A percentile compares a stretch with the other conserved stretches of the same genome.
Evolutionary conservation across 192 early-diverging fungal genomes (phyloP).

Genomic region (Chytriomyces sp.): DNA sequence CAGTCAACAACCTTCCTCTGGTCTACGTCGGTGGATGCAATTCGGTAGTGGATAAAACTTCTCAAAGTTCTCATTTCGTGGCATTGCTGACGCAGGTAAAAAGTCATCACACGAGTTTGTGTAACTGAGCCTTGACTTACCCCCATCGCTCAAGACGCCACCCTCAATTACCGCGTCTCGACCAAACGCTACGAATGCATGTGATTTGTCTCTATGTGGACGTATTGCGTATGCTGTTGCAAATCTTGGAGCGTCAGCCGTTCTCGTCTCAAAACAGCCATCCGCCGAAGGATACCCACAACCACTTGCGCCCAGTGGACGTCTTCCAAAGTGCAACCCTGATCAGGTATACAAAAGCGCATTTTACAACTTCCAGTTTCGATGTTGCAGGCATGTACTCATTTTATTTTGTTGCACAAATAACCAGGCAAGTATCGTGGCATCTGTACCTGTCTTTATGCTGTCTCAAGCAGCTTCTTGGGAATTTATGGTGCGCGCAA

Average conservation of each 20-base stretch:
- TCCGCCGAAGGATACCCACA: constrained; percentile 22
- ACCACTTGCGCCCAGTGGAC: constrained; percentile 13
- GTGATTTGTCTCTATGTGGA: neutral
- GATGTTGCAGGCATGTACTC: no score
- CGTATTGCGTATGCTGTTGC: constrained; percentile 17
- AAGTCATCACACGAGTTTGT: no score
- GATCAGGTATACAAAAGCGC: no score
- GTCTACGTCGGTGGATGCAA: constrained; percentile 6
- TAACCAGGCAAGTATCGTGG: neutral
- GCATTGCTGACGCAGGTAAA: neutral
- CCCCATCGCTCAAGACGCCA: neutral
- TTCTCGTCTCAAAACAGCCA: constrained; percentile 3
- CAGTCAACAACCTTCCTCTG: neutral
- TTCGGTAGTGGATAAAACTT: neutral
- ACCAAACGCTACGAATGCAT: neutral
- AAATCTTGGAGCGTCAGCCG: constrained; percentile 9
- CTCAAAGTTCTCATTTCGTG: neutral
- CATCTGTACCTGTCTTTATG: constrained; percentile 6
- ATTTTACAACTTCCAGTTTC: neutral
- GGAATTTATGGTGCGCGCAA: neutral
- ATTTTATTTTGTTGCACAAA: neutral
- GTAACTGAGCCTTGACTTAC: no score
- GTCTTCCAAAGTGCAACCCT: neutral
- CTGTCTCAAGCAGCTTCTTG: constrained; percentile 19
- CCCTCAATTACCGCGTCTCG: neutral